Conservation (phyloP, 2,329 filamentous ascomycete species). For the Macroventuria anomochaeta region DNA sequence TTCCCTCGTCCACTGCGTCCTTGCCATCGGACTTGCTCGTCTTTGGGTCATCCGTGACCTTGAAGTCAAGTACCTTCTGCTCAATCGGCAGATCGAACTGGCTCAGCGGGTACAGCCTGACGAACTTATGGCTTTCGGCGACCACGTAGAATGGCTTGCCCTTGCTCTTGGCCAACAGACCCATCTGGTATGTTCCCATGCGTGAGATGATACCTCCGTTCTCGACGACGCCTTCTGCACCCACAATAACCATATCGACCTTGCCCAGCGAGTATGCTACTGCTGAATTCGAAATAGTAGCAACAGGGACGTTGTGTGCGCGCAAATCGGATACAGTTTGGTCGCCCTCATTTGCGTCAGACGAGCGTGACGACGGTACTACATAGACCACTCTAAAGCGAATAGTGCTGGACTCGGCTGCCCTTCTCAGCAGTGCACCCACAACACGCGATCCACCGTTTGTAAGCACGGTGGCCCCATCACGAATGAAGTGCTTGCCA, state of each 20-base stretch:
- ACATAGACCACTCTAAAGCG: constrained; percentile 84
- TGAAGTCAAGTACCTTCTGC: constrained; percentile 79
- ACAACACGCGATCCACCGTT: constrained; percentile 89
- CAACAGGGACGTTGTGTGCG: constrained; percentile 78
- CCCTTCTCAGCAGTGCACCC: constrained; percentile 74
- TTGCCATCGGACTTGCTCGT: constrained; percentile 33
- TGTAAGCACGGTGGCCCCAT: constrained; percentile 84
- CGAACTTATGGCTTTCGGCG: constrained; percentile 96
- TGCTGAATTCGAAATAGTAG: constrained; percentile 76
- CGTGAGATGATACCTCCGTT: constrained; percentile 92
- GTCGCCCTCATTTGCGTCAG: constrained; percentile 65
- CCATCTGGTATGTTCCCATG: constrained; percentile 86
- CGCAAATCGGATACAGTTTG: constrained; percentile 75
- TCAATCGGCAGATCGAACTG: constrained; percentile 82
- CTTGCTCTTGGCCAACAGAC: constrained; percentile 74
- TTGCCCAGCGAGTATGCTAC: constrained; percentile 80
- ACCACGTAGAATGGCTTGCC: constrained; percentile 88
- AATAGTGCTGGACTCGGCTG: constrained; percentile 70
- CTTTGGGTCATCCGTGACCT: constrained; percentile 55
- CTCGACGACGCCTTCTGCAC: constrained; percentile 85
- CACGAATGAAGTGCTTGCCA: constrained; percentile 77
- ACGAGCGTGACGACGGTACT: constrained; percentile 41
- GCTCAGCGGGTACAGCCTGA: constrained; percentile 80
- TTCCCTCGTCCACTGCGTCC: constrained; percentile 54
- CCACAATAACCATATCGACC: constrained; percentile 72